Conservation (phyloP, 306 rosid genomes). For the Dryas octopetala region DNA sequence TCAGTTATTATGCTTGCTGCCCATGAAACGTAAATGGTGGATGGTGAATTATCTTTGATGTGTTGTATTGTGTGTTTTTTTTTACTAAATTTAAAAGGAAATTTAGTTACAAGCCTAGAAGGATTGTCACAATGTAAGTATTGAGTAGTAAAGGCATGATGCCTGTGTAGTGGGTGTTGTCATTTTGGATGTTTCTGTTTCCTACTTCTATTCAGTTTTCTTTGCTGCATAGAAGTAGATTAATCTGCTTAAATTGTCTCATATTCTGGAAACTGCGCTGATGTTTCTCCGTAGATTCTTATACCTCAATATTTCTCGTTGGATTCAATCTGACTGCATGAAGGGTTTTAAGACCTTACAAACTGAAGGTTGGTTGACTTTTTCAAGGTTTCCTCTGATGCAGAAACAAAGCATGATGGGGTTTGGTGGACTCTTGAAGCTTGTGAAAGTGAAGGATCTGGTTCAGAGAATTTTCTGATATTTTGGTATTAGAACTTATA, state of each 20-base stretch:
- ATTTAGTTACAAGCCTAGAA: not conserved
- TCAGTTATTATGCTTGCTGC: not conserved
- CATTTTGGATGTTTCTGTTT: too few relatives aligned
- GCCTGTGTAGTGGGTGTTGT: too few relatives aligned
- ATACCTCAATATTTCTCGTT: not conserved
- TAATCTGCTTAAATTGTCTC: not conserved
- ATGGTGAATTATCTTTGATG: not conserved
- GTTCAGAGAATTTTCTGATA: conserved; percentile 29
- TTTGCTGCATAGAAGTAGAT: not conserved
- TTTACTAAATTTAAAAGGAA: not conserved
- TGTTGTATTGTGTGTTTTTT: not conserved
- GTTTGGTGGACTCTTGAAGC: conserved; percentile 24
- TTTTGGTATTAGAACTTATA: conserved; percentile 26
- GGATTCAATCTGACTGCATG: not conserved
- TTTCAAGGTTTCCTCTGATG: conserved; percentile 31
- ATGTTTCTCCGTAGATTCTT: not conserved
- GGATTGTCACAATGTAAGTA: not conserved
- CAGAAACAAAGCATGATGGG: conserved; percentile 37
- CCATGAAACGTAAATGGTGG: not conserved
- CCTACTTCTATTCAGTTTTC: too few relatives aligned
- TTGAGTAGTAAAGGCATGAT: not conserved
- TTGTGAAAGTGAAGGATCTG: conserved; percentile 37
- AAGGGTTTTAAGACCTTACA: not conserved
- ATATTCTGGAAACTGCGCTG: not conserved
- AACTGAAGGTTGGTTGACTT: conserved; percentile 23